Evolutionary conservation across 257 asterid genomes (phyloP).

Genomic region (Solanum chaucha): DNA sequence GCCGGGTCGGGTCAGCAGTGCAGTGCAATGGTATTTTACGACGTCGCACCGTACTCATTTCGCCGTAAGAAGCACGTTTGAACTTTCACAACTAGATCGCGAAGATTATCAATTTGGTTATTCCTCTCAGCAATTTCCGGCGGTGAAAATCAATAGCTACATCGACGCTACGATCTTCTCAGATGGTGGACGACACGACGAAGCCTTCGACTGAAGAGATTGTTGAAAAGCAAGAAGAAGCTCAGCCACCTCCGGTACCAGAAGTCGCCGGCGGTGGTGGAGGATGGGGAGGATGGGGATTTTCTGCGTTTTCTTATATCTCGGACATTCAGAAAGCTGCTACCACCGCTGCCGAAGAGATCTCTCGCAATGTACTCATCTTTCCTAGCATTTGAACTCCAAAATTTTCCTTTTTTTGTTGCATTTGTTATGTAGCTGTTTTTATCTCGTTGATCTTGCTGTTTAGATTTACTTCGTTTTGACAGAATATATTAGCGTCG

Average conservation of each 20-base stretch:
- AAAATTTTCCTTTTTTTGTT: not conserved
- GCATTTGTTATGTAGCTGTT: not conserved
- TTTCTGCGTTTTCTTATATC: constrained; percentile 59
- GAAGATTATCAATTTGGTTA: not conserved
- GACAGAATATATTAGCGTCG: too few species aligned
- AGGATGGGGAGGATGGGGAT: constrained; percentile 89
- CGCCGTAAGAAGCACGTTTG: constrained; percentile 18
- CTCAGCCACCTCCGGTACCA: constrained; percentile 9
- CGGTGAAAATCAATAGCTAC: not conserved
- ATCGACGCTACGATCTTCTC: not conserved
- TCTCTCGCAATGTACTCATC: constrained; percentile 67
- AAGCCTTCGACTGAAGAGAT: constrained; percentile 39
- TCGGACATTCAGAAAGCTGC: constrained; percentile 87
- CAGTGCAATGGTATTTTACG: not conserved
- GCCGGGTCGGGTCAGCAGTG: not conserved
- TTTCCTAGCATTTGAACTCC: not conserved
- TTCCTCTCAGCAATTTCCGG: not conserved
- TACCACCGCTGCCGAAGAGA: constrained; percentile 75
- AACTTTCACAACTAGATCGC: constrained; percentile 4
- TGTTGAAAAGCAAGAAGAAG: constrained; percentile 17
- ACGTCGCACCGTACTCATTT: not conserved
- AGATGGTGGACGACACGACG: constrained; percentile 45
- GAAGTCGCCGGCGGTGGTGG: constrained; percentile 30
- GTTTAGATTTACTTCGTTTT: not conserved
- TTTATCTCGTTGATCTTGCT: not conserved